Conservation (phyloP, 1,284 basidiomycete genomes). For the Trichosporon sp. region DNA sequence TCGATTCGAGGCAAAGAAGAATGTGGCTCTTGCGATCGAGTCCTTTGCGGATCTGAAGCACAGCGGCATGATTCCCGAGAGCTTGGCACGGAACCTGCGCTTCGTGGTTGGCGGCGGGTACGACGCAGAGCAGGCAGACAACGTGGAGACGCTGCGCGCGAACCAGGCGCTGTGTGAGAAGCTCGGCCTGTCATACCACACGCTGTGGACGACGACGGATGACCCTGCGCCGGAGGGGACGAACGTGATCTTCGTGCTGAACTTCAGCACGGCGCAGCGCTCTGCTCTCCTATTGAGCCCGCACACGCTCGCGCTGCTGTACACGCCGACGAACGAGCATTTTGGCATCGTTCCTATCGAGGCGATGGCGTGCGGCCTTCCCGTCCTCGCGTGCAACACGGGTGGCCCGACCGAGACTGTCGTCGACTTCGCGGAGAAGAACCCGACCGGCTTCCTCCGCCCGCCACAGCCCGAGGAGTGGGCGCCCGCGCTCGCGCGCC, state of each 20-base stretch:
- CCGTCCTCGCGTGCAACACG: conserved; percentile 80
- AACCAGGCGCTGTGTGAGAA: conserved; percentile 59
- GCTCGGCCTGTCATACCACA: conserved; percentile 56
- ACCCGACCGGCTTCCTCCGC: conserved; percentile 65
- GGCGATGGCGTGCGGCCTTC: conserved; percentile 86
- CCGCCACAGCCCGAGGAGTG: conserved; percentile 61
- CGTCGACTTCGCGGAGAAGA: conserved; percentile 53
- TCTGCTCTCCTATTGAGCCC: conserved; percentile 65
- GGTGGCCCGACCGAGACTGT: conserved; percentile 92
- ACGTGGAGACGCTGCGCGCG: conserved; percentile 59
- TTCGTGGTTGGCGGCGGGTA: conserved; percentile 77
- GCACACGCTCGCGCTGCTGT: conserved; percentile 68
- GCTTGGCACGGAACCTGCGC: conserved; percentile 48
- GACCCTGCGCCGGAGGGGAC: conserved; percentile 50
- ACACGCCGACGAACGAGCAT: conserved; percentile 93
- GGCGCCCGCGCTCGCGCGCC: conserved; percentile 62
- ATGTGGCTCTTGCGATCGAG: conserved; percentile 72
- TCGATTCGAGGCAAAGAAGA: conserved; percentile 95
- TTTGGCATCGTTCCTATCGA: conserved; percentile 97
- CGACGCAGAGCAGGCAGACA: conserved; percentile 66
- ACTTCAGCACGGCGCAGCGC: conserved; percentile 75
- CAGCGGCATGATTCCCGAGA: conserved; percentile 22
- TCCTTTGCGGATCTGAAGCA: conserved; percentile 56
- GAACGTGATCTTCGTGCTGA: conserved; percentile 76
- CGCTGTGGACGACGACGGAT: conserved; percentile 47